Percentiles rank a stretch among this genome's conserved stretches.
Evolutionary conservation across 2,329 filamentous ascomycete species (phyloP).

Genomic region (Hypoxylon rubiginosum): DNA sequence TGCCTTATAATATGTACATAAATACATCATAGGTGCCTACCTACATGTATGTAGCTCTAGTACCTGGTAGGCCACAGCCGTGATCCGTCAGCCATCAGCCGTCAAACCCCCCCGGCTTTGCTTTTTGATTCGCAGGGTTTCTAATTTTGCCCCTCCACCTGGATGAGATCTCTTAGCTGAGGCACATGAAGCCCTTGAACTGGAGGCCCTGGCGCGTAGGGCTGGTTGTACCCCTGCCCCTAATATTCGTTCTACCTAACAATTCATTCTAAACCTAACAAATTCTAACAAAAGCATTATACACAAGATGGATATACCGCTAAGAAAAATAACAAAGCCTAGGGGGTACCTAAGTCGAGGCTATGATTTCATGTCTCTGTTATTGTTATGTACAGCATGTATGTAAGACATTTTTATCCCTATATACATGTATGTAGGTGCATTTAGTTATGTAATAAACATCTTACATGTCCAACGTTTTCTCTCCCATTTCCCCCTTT

Average conservation of each 20-base stretch:
- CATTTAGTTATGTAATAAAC: no score
- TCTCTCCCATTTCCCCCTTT: not conserved
- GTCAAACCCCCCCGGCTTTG: not conserved
- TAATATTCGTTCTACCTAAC: not conserved
- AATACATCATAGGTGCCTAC: slow-evolving; percentile 6
- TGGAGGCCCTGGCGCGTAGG: slow-evolving; percentile 1
- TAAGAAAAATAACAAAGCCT: slow-evolving; percentile 1
- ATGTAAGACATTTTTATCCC: not conserved
- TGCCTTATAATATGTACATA: slow-evolving; percentile 16
- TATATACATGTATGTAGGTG: not conserved
- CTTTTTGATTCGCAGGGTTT: not conserved
- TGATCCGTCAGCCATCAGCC: not conserved
- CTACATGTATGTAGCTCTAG: no score
- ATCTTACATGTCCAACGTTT: not conserved
- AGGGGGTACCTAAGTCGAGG: no score
- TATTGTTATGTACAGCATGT: no score
- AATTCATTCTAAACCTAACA: not conserved
- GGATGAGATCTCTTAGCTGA: slow-evolving; percentile 1
- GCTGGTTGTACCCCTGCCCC: not conserved
- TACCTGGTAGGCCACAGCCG: slow-evolving; percentile 20
- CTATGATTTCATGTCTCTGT: not conserved
- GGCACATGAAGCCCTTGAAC: no score
- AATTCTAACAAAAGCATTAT: slow-evolving; percentile 5
- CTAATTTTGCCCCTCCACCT: not conserved
- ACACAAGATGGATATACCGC: no score